Conservation (phyloP, 306 rosid species). For the Lotus japonicus region DNA sequence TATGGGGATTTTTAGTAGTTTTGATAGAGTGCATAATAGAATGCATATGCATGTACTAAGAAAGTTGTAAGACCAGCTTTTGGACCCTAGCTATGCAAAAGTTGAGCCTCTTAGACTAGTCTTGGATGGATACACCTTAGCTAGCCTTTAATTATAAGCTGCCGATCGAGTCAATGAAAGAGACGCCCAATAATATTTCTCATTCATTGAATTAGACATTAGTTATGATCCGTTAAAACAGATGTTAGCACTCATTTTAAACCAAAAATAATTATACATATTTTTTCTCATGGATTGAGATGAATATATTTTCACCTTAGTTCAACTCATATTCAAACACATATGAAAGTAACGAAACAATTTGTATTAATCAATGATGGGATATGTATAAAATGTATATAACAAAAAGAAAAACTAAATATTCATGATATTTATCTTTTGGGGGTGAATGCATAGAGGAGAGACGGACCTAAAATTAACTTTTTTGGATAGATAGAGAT, state of each 20-base stretch:
- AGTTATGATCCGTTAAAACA: no score
- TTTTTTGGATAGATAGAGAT: neutral
- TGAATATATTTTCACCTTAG: no score
- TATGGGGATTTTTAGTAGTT: constrained; percentile 1
- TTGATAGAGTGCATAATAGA: neutral
- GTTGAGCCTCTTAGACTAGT: neutral
- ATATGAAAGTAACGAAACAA: no score
- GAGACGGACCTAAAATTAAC: neutral
- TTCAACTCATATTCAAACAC: no score
- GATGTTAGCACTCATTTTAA: no score
- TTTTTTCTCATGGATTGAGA: no score
- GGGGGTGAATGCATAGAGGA: neutral
- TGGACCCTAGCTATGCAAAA: neutral
- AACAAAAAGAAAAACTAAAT: no score
- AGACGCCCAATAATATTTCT: neutral
- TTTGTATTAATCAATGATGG: no score
- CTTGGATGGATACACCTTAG: neutral
- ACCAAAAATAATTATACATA: no score
- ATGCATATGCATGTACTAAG: neutral
- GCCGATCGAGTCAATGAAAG: neutral
- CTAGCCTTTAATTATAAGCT: neutral
- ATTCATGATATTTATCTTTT: no score
- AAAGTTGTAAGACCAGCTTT: neutral
- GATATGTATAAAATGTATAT: no score
- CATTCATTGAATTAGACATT: neutral